Evolutionary conservation across 371 early-diverging fungal species (phyloP).

Genomic region (Rhizopus sp.): DNA sequence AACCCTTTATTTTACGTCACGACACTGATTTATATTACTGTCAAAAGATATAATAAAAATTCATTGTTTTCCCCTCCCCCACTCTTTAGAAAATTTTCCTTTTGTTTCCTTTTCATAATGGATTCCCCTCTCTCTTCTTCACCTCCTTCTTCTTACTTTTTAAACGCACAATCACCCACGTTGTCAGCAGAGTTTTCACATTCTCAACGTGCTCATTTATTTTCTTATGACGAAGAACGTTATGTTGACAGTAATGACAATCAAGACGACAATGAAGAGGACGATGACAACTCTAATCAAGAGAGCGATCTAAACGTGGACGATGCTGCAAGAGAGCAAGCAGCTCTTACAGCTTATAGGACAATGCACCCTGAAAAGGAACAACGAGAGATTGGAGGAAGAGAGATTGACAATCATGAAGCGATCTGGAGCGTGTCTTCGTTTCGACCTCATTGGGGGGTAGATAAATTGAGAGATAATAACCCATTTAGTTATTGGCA

Average conservation of each 20-base stretch:
- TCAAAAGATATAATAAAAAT: constrained; percentile 18
- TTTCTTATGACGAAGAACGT: too few species aligned
- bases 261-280: constrained; percentile 3
- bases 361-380: constrained; percentile 35
- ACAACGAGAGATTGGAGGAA: constrained; percentile 37
- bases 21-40: constrained; percentile 41
- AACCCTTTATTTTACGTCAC: constrained; percentile 29
- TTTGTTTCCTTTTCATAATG: background rate
- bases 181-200: too few species aligned
- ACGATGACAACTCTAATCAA: constrained; percentile 1
- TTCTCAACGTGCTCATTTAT: too few species aligned
- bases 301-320: constrained; percentile 25
- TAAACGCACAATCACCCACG: too few species aligned
- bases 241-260: too few species aligned
- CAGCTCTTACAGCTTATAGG: constrained; percentile 27
- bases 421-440: constrained; percentile 77
- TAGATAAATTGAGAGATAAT: constrained; percentile 68
- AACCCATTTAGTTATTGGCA: constrained; percentile 85
- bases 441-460: constrained; percentile 68
- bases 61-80: background rate
- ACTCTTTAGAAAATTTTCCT: background rate
- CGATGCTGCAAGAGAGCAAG: constrained; percentile 26
- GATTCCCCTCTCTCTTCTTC: too few species aligned
- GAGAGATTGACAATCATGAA: constrained; percentile 57
- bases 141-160: too few species aligned